Conservation (phyloP, 2,329 filamentous ascomycete genomes). For the Hypoxylon sp. region DNA sequence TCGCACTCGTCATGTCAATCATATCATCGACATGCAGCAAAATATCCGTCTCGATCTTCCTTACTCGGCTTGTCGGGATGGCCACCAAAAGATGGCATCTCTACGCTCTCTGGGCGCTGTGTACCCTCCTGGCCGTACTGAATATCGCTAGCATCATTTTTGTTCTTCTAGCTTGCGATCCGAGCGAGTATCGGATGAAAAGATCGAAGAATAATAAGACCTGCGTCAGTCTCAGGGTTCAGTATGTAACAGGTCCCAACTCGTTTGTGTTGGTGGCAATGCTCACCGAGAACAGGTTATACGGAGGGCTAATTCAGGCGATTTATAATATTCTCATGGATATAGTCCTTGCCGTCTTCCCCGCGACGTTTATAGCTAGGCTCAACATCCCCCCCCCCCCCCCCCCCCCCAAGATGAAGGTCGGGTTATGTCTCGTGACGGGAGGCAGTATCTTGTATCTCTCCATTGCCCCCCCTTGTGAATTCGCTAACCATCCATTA, state of each 20-base stretch:
- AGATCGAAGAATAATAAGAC: background rate
- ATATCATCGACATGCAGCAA: slow-evolving; percentile 10
- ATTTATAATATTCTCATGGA: slow-evolving; percentile 20
- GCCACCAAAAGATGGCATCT: slow-evolving; percentile 6
- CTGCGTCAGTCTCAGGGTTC: background rate
- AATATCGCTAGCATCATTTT: slow-evolving; percentile 14
- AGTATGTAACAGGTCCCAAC: background rate
- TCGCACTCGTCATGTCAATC: slow-evolving; percentile 16
- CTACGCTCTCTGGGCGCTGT: slow-evolving; percentile 12
- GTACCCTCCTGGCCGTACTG: slow-evolving; percentile 1
- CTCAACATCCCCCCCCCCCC: slow-evolving; percentile 12
- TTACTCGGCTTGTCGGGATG: slow-evolving; percentile 11
- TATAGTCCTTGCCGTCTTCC: slow-evolving; percentile 14
- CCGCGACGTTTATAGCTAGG: slow-evolving; percentile 7
- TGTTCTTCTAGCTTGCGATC: slow-evolving; percentile 7
- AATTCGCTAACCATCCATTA: background rate
- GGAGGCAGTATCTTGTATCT: slow-evolving; percentile 9
- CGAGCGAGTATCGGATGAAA: slow-evolving; percentile 6
- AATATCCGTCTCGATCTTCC: slow-evolving; percentile 19
- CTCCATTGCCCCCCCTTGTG: background rate
- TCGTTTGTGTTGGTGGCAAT: background rate
- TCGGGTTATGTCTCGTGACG: slow-evolving; percentile 12
- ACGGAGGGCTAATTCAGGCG: background rate
- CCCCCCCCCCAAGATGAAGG: slow-evolving; percentile 16
- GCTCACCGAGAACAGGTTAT: background rate